Evolutionary conservation across 1,284 basidiomycete species (phyloP).

Genomic region (Trametes versicolor): DNA sequence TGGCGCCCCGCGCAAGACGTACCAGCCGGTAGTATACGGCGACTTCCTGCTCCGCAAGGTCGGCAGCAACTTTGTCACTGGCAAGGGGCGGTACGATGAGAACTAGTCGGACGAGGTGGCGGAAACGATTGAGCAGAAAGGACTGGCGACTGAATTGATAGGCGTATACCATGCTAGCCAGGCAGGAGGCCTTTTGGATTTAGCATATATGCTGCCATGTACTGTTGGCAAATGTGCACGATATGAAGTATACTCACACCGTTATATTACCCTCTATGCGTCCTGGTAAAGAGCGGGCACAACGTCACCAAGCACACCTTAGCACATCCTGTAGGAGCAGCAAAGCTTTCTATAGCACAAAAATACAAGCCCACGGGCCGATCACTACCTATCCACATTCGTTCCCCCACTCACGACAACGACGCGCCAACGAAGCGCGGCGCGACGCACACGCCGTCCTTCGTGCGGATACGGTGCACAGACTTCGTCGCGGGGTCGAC

Average conservation of each 20-base stretch:
- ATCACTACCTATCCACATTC: conserved; percentile 1
- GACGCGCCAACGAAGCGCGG: conserved; percentile 88
- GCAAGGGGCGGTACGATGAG: conserved; percentile 53
- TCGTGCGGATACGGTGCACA: conserved; percentile 87
- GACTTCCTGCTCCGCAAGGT: conserved; percentile 81
- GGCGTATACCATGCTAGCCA: neutral
- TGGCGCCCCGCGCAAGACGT: conserved; percentile 35
- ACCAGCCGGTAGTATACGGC: conserved; percentile 72
- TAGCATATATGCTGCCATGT: too few species aligned
- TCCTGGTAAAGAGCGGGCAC: neutral
- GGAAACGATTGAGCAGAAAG: neutral
- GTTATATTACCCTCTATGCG: neutral
- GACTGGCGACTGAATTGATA: neutral
- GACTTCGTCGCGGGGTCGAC: conserved; percentile 85
- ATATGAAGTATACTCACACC: neutral
- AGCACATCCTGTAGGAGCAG: too few species aligned
- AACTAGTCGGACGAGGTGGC: neutral
- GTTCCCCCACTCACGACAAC: conserved; percentile 64
- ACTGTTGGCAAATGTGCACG: too few species aligned
- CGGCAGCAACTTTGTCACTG: conserved; percentile 66
- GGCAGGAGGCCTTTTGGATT: too few species aligned
- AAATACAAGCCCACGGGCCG: conserved; percentile 20
- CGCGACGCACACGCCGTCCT: conserved; percentile 84
- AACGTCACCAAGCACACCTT: neutral
- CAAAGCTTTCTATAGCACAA: conserved; percentile 11